Conservation (phyloP, 257 asterid species). For the Capsicum chinense region DNA sequence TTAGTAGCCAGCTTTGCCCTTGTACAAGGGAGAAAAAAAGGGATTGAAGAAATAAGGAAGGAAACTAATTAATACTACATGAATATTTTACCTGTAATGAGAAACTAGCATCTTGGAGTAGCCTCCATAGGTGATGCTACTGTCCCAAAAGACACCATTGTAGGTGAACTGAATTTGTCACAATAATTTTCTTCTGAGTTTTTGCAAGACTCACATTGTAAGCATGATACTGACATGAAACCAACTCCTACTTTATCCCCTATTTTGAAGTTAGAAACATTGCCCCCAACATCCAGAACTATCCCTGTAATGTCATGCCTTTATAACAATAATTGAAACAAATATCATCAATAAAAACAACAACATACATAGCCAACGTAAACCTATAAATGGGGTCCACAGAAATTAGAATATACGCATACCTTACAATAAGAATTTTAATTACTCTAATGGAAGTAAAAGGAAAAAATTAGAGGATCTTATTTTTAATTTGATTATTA, state of each 20-base stretch:
- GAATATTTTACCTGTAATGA: slow-evolving; percentile 53
- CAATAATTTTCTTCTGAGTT: slow-evolving; percentile 80
- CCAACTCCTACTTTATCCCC: slow-evolving; percentile 91
- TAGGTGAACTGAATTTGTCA: slow-evolving; percentile 66
- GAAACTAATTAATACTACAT: too few relatives aligned
- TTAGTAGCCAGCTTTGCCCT: too few relatives aligned
- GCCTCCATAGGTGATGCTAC: slow-evolving; percentile 88
- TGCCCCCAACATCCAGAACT: slow-evolving; percentile 70
- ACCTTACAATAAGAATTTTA: too few relatives aligned
- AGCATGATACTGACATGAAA: slow-evolving; percentile 79
- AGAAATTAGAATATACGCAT: neutral
- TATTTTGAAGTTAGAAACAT: slow-evolving; percentile 59
- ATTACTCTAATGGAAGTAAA: neutral
- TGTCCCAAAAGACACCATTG: slow-evolving; percentile 91
- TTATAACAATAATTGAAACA: neutral
- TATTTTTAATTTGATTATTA: too few relatives aligned
- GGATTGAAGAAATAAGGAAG: too few relatives aligned
- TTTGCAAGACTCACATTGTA: slow-evolving; percentile 65
- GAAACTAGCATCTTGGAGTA: slow-evolving; percentile 72
- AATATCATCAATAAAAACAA: neutral
- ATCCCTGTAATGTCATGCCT: slow-evolving; percentile 91
- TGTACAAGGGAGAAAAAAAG: too few relatives aligned
- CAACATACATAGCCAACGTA: neutral
- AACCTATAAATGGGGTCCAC: neutral
- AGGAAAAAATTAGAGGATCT: too few relatives aligned